phyloP scores from a whole-genome alignment of 805 yeast species.

The Ogataea nitratoaversa region DNA sequence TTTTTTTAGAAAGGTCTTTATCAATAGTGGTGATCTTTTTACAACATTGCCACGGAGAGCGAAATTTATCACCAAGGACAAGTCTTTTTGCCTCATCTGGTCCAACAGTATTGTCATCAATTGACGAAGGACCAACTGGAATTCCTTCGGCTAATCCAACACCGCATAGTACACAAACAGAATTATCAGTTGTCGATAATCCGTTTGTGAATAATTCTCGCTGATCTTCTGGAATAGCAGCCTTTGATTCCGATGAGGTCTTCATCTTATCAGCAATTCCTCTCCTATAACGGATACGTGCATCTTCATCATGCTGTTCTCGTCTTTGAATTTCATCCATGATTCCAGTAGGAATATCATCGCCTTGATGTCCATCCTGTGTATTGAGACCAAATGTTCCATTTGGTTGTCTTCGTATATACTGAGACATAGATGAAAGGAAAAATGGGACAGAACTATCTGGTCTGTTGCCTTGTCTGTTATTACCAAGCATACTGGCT shows the following conservation, averaged over 20 bases:
- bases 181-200: conserved; percentile 33
- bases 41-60: conserved; percentile 65
- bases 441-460: background rate
- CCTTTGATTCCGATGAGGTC: conserved; percentile 10
- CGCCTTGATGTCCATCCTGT: too few relatives aligned
- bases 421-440: too few relatives aligned
- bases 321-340: conserved; percentile 26
- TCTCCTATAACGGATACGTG: conserved; percentile 18
- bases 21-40: conserved; percentile 50
- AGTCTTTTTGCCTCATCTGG: conserved; percentile 24
- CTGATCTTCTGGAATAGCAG: conserved; percentile 13
- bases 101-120: conserved; percentile 8
- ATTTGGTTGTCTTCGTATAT: too few relatives aligned
- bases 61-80: conserved; percentile 25
- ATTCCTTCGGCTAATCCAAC: conserved; percentile 70
- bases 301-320: conserved; percentile 28
- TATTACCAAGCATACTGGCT: background rate
- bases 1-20: conserved; percentile 55
- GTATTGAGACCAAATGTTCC: too few relatives aligned
- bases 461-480: background rate
- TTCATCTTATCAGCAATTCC: conserved; percentile 20
- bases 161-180: conserved; percentile 68
- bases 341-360: conserved; percentile 23
- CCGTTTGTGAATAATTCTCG: conserved; percentile 19
- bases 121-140: conserved; percentile 30